Evolutionary conservation across 2,329 filamentous ascomycete species (phyloP).

Genomic region (Fusarium sarcochroum): DNA sequence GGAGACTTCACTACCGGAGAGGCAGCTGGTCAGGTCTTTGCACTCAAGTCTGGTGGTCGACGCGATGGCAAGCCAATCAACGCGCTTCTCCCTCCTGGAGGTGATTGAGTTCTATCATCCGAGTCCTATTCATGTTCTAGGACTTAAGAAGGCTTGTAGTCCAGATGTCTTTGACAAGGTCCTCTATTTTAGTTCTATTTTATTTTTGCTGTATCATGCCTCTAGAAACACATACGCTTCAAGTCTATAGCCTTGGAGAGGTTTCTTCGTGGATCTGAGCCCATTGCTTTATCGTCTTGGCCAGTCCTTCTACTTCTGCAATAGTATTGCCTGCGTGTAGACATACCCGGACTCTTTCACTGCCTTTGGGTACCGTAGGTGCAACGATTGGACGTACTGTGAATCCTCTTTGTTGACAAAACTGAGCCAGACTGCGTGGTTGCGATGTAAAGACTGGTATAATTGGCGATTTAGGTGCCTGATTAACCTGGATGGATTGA

Average conservation of each 20-base stretch:
- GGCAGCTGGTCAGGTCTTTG: neutral
- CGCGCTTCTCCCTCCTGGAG: slow-evolving; percentile 1
- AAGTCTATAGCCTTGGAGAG: neutral
- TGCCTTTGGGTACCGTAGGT: slow-evolving; percentile 75
- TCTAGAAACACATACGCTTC: neutral
- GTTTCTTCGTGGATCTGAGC: neutral
- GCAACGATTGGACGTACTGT: slow-evolving; percentile 76
- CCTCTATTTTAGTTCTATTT: no score
- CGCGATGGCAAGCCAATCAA: slow-evolving; percentile 7
- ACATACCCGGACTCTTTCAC: slow-evolving; percentile 75
- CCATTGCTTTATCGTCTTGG: slow-evolving; percentile 65
- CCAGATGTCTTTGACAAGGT: no score
- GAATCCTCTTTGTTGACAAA: slow-evolving; percentile 72
- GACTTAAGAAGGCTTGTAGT: no score
- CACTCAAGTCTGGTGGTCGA: slow-evolving; percentile 5
- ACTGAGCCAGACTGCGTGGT: slow-evolving; percentile 70
- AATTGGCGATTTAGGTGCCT: slow-evolving; percentile 70
- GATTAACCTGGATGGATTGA: slow-evolving; percentile 51
- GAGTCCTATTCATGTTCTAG: no score
- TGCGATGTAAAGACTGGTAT: slow-evolving; percentile 72
- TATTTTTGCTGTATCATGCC: no score
- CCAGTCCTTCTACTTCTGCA: slow-evolving; percentile 68
- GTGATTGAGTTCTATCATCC: neutral
- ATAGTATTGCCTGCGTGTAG: slow-evolving; percentile 76
- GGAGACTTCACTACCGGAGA: slow-evolving; percentile 13